Evolutionary conservation across 2,329 filamentous ascomycete genomes (phyloP), one percentile per base, ranked within the genome.

Genomic region (Juglanconis sp.): DNA sequence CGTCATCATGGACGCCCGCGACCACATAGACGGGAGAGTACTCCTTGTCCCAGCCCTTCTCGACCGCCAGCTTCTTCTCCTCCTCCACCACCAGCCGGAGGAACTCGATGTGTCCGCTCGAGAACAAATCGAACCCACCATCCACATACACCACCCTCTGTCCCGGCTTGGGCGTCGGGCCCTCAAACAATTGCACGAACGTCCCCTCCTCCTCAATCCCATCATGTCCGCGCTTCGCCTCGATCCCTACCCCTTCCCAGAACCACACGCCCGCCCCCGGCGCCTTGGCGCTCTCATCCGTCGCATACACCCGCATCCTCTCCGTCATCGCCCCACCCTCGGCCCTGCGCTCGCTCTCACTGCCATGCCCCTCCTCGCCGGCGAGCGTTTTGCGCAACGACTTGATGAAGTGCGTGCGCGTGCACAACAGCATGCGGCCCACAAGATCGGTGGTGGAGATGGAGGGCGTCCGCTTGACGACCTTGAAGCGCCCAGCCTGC

Each of bases 371-470:
- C 70, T 96, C 91, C 49, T 86, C 75, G 4, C 91, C 92, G 0
- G 80, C 78, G 6, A 98, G 79, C 32, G 82, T 77, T 55, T 81
- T 84, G 66, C 88, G 82, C 48, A 97, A 81, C 0, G 89, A 93
- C 68, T 87, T 89, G 73, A 98, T 94, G 71, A 96, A 96, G 76
- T 99, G 95, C 30, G 87, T 90, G 71, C 88, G 89, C n/a, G 94
- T 98, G 79, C 93, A 97, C 15, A 98, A 81, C 69, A 99, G 81
- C 95, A 99, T 99, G 69, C 95, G 88, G 24, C 95, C 95, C 32
- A 99, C 95, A n/a, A 99, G 84, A 72, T 99, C 95, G 3, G 95
- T 99, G 2, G 95, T 99, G 9, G 92, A 96, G 70, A 99, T 99
- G 62, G 92, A 93, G 0, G 95, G 95, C 2, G 95, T 98, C 65